phyloP scores from a whole-genome alignment of 768 basidiomycete genomes.

The Agaricus subrufescens region DNA sequence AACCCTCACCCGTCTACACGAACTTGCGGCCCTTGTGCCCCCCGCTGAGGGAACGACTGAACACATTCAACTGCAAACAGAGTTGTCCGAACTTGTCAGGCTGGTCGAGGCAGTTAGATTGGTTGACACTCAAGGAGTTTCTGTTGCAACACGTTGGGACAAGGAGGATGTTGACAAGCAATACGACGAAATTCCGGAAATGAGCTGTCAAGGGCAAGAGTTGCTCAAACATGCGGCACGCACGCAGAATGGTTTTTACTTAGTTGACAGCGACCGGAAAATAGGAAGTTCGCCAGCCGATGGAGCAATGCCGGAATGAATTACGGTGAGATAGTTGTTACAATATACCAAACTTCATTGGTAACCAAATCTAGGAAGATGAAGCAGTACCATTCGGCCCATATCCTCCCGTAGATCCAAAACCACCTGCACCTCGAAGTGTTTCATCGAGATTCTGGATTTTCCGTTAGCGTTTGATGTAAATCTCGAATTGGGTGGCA shows the following conservation, averaged over 20 bases:
- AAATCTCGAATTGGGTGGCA: conserved; percentile 10
- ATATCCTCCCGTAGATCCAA: conserved; percentile 94
- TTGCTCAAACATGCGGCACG: conserved; percentile 50
- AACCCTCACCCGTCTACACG: conserved; percentile 61
- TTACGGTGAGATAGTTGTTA: conserved; percentile 7
- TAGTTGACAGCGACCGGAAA: conserved; percentile 51
- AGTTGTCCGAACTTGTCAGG: conserved; percentile 67
- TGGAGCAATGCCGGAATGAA: not conserved
- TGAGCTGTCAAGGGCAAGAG: conserved; percentile 30
- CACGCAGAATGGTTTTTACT: conserved; percentile 50
- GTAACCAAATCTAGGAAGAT: conserved; percentile 6
- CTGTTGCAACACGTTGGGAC: conserved; percentile 27
- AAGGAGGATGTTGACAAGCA: conserved; percentile 34
- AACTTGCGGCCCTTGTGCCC: conserved; percentile 67
- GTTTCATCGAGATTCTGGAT: conserved; percentile 81
- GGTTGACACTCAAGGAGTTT: conserved; percentile 38
- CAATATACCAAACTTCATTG: conserved; percentile 3
- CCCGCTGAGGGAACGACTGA: conserved; percentile 55
- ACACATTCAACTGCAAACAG: conserved; percentile 44
- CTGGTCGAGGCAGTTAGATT: conserved; percentile 81
- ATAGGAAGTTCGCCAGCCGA: conserved; percentile 12
- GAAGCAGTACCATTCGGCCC: conserved; percentile 31
- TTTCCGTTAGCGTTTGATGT: not conserved
- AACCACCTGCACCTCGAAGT: conserved; percentile 77
- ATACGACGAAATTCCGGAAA: not conserved